phyloP scores from a whole-genome alignment of 768 basidiomycete genomes.

The Fomitopsis pulvina region DNA sequence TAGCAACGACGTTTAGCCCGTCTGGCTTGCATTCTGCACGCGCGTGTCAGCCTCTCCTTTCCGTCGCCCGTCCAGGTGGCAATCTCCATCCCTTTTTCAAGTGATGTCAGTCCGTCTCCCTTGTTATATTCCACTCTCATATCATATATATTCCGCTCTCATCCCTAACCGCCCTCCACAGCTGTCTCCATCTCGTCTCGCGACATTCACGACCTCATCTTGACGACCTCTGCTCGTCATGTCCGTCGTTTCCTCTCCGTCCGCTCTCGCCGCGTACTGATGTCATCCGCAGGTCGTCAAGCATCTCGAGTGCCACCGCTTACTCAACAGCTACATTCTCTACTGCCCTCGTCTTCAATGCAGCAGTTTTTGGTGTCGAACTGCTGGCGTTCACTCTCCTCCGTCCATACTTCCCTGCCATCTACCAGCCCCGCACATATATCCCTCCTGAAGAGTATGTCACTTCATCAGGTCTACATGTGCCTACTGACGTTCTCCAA shows the following conservation, averaged over 20 bases:
- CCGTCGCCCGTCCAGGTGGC: too few relatives aligned
- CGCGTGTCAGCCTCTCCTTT: too few relatives aligned
- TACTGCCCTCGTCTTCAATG: constrained; percentile 83
- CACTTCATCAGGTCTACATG: not conserved
- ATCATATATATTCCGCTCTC: too few relatives aligned
- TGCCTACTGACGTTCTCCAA: constrained; percentile 3
- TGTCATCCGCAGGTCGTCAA: not conserved
- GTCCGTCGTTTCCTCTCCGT: not conserved
- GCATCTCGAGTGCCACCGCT: constrained; percentile 31
- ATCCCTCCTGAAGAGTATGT: constrained; percentile 47
- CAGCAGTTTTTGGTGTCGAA: constrained; percentile 62
- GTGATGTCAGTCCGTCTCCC: too few relatives aligned
- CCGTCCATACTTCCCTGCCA: constrained; percentile 76
- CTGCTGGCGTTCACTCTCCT: constrained; percentile 75
- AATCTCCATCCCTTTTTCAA: too few relatives aligned
- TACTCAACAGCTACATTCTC: constrained; percentile 77
- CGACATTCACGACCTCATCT: not conserved
- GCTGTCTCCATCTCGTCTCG: too few relatives aligned
- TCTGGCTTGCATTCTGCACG: too few relatives aligned
- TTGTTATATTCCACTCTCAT: too few relatives aligned
- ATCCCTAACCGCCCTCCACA: too few relatives aligned
- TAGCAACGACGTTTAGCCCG: too few relatives aligned
- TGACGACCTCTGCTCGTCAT: not conserved
- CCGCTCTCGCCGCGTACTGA: not conserved
- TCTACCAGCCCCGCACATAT: constrained; percentile 81